These are phyloP conservation scores for Beauveria caledonica DNA, from an alignment of 2,329 filamentous ascomycete genomes.

Conservation along the genomic window DNA sequence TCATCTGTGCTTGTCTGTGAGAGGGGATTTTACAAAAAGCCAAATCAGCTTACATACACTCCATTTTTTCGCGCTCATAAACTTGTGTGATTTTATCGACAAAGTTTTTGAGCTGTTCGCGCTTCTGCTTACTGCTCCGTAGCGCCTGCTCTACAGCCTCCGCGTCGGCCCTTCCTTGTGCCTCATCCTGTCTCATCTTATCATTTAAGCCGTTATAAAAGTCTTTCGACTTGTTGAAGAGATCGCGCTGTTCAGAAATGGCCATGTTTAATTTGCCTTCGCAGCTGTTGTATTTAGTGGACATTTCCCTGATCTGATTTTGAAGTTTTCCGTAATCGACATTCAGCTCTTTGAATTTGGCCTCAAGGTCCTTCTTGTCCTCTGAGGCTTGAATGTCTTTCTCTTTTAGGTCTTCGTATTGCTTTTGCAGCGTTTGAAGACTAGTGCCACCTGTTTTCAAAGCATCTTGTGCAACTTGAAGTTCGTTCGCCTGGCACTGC, in stretches of 20 bases:
- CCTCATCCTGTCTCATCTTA: not conserved
- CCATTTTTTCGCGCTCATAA: not conserved
- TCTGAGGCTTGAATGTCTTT: not conserved
- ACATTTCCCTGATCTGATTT: not conserved
- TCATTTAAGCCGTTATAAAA: not conserved
- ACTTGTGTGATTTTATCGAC: not conserved
- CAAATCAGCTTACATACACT: not conserved
- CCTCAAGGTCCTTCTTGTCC: not conserved
- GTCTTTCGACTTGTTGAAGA: conserved; percentile 10
- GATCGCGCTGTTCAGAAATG: conserved; percentile 7
- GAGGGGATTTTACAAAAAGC: not conserved
- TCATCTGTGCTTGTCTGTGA: not conserved
- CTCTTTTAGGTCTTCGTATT: not conserved
- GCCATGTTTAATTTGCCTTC: not conserved
- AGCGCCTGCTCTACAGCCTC: not conserved
- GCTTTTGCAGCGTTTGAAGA: not conserved
- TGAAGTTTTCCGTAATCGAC: not conserved
- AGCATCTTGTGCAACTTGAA: conserved; percentile 18
- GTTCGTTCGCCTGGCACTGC: conserved; percentile 12
- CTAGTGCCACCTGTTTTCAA: not conserved
- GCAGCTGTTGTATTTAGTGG: not conserved
- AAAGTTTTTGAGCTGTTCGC: not conserved
- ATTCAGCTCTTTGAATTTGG: conserved; percentile 10
- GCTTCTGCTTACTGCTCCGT: not conserved
- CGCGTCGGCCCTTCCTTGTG: not conserved